Conservation (phyloP, 2,329 filamentous ascomycete genomes). For the Phyllosticta citribraziliensis region DNA sequence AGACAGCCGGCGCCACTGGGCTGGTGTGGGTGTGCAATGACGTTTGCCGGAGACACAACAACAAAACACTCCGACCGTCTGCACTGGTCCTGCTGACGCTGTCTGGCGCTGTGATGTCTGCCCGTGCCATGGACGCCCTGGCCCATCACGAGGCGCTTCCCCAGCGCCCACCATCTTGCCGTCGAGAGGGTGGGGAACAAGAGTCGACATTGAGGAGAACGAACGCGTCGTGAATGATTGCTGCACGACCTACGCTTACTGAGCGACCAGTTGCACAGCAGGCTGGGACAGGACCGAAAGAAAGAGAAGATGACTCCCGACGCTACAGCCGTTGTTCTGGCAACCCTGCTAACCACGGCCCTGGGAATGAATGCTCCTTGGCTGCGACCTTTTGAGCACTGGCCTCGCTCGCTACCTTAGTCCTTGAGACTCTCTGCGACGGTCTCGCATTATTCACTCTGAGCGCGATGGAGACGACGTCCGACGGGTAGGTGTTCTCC, state of each 20-base stretch:
- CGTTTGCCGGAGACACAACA: neutral
- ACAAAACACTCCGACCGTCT: neutral
- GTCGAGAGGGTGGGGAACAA: neutral
- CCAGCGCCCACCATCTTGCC: neutral
- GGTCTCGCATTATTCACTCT: too few species aligned
- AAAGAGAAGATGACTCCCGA: too few species aligned
- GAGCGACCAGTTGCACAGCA: too few species aligned
- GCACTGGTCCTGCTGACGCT: neutral
- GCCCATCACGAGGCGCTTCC: neutral
- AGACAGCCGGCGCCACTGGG: neutral
- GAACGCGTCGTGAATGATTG: too few species aligned
- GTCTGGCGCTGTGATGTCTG: neutral
- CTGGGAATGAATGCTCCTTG: neutral
- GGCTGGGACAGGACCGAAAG: too few species aligned
- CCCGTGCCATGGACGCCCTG: neutral
- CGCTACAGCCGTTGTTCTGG: neutral
- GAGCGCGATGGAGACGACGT: neutral
- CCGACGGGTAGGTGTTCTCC: too few species aligned
- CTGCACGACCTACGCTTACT: too few species aligned
- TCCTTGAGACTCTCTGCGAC: neutral
- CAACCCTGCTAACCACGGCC: neutral
- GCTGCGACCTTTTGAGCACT: too few species aligned
- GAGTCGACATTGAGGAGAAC: too few species aligned
- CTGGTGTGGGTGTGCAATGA: neutral
- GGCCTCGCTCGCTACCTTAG: too few species aligned